phyloP scores from a whole-genome alignment of 192 early-diverging fungal genomes.

The Fimicolochytrium jonesii region DNA sequence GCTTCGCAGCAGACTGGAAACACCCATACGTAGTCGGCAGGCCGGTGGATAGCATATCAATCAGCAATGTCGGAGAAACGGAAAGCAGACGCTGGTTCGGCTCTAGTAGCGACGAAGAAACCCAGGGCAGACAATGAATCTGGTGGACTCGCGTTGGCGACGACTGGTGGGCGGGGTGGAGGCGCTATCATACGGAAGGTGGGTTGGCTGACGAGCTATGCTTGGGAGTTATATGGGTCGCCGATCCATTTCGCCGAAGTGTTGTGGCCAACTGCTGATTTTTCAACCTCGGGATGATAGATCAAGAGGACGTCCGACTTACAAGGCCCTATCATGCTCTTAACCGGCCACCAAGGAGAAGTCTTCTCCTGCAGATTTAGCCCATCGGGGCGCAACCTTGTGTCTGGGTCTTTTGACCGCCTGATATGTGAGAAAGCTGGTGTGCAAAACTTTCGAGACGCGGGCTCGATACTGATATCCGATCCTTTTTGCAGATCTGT shows the following conservation, averaged over 20 bases:
- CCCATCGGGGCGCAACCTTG: conserved; percentile 75
- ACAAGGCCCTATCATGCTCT: conserved; percentile 79
- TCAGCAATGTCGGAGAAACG: conserved; percentile 22
- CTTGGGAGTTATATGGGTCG: background rate
- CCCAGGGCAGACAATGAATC: background rate
- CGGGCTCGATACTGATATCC: background rate
- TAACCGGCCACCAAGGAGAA: conserved; percentile 80
- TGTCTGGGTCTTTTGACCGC: conserved; percentile 76
- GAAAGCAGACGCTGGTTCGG: conserved; percentile 6
- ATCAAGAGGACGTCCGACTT: conserved; percentile 70
- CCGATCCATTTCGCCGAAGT: background rate
- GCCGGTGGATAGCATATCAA: too few species aligned
- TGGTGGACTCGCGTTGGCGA: background rate
- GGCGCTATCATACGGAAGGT: conserved; percentile 24
- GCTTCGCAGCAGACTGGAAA: too few species aligned
- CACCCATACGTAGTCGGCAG: too few species aligned
- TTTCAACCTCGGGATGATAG: background rate
- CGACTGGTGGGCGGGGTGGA: background rate
- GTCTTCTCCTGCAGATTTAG: conserved; percentile 83
- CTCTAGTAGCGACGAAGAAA: background rate
- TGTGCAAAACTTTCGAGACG: background rate
- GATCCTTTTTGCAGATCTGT: conserved; percentile 59
- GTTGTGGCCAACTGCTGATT: background rate
- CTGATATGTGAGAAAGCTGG: conserved; percentile 81
- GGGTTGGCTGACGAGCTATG: conserved; percentile 2